Conservation (phyloP, 140 eudicot genomes). For the Anethum foeniculum region DNA sequence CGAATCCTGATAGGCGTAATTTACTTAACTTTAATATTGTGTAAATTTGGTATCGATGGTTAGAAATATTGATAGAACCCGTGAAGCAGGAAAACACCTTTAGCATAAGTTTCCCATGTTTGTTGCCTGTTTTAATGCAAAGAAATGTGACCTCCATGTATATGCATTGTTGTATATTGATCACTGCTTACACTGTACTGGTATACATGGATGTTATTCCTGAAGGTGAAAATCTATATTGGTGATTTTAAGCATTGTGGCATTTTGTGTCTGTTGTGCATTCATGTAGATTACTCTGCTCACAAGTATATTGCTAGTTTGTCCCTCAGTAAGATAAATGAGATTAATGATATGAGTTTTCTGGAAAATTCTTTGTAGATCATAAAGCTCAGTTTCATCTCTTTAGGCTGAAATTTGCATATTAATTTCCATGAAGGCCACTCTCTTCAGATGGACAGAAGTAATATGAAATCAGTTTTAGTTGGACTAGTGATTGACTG, state of each 20-base stretch:
- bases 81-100: background rate
- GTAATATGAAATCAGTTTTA: background rate
- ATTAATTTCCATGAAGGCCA: background rate
- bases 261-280: background rate
- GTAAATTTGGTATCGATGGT: background rate
- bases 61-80: background rate
- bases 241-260: background rate
- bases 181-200: background rate
- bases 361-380: background rate
- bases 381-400: background rate
- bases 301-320: background rate
- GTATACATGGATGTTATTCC: background rate
- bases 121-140: background rate
- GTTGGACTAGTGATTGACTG: background rate
- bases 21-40: no score
- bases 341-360: background rate
- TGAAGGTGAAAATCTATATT: background rate
- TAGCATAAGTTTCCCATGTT: background rate
- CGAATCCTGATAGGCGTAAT: no score
- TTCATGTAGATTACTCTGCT: no score
- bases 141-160: background rate
- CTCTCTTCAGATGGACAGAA: background rate
- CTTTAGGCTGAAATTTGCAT: background rate
- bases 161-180: background rate
- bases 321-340: background rate